Base-by-base conservation (phyloP, 495 filamentous ascomycete genomes). In the Clohesyomyces aquaticus region DNA sequence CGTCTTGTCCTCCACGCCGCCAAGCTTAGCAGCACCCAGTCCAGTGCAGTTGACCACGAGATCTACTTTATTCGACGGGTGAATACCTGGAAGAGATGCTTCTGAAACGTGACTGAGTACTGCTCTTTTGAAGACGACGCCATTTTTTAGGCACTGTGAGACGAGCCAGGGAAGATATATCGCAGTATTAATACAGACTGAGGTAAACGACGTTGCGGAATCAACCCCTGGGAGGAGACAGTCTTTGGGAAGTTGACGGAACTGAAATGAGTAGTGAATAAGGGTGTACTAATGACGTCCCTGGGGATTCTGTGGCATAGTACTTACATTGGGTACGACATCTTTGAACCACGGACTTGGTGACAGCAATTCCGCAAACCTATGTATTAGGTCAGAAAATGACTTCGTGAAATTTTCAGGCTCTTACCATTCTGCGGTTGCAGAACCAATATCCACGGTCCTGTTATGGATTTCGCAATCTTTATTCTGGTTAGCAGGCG, bases 41-140 rank as follows among this genome's bases (percentile, higher is more conserved):
- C 95, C 94, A 0, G 93, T 93, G 70, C 93, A 91, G 67, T 98
- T 98, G 32, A 98, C 77, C 0, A 96, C 77, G 0, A 96, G 67
- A 65, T 91, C 85, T 0, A 87, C 89, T 11, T 76, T 61, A 0
- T 87, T 85, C 0, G 81, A 78, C 67, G 87, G 84, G 74, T 91
- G 89, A 14, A 6, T 6, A n/a, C n/a, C n/a, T n/a, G n/a, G n/a
- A 18, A 86, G 72, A 1, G 67, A 59, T 0, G 91, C 93, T 14
- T 96, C 87, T 1, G 80, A 74, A 47, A 98, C 82, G 70, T 98
- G 91, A 25, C 77, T 76, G 42, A 94, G 69, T n/a, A 79, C 73
- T 23, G 63, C 80, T 22, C 85, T 76, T 41, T 81, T 84, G 71
- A 98, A 78, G 3, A 83, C 75, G 0, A 88, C 86, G 10, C 90